A percentile compares a stretch with the other conserved stretches of the same genome.
These are phyloP conservation scores for Cordyceps militaris DNA, from an alignment of 2,329 filamentous ascomycete genomes.

Conservation along the genomic window DNA sequence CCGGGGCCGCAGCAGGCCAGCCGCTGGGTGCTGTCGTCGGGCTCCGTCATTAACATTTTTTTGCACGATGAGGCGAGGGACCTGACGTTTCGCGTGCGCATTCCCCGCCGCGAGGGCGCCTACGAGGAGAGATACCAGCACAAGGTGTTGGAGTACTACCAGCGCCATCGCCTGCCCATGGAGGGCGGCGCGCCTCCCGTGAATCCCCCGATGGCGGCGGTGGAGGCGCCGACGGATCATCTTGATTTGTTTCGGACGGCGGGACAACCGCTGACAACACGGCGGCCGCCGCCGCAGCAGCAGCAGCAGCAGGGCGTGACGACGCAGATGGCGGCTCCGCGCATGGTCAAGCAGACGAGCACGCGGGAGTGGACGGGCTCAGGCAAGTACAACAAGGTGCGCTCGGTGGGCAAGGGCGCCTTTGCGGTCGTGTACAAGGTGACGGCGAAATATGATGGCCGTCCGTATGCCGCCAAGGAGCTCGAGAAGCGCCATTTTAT, in stretches of 20 bases:
- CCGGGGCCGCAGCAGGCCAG: slow-evolving; percentile 26
- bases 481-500: slow-evolving; percentile 89
- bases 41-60: slow-evolving; percentile 65
- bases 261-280: background rate
- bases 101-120: slow-evolving; percentile 65
- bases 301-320: slow-evolving; percentile 2
- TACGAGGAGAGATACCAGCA: slow-evolving; percentile 58
- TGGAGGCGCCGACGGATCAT: slow-evolving; percentile 10
- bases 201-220: background rate
- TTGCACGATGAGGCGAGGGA: slow-evolving; percentile 47
- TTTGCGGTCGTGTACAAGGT: slow-evolving; percentile 93
- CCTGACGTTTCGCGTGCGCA: slow-evolving; percentile 76
- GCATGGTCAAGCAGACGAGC: slow-evolving; percentile 22
- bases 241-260: slow-evolving; percentile 23
- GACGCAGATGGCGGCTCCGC: slow-evolving; percentile 15
- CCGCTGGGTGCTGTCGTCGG: slow-evolving; percentile 61
- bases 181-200: slow-evolving; percentile 6
- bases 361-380: slow-evolving; percentile 75
- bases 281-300: background rate
- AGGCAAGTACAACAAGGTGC: slow-evolving; percentile 73
- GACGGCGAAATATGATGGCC: slow-evolving; percentile 75
- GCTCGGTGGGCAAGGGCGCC: slow-evolving; percentile 81
- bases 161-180: slow-evolving; percentile 24
- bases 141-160: slow-evolving; percentile 64
- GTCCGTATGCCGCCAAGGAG: slow-evolving; percentile 85